Evolutionary conservation across 306 rosid genomes (phyloP).

Genomic region (Castanea sativa): DNA sequence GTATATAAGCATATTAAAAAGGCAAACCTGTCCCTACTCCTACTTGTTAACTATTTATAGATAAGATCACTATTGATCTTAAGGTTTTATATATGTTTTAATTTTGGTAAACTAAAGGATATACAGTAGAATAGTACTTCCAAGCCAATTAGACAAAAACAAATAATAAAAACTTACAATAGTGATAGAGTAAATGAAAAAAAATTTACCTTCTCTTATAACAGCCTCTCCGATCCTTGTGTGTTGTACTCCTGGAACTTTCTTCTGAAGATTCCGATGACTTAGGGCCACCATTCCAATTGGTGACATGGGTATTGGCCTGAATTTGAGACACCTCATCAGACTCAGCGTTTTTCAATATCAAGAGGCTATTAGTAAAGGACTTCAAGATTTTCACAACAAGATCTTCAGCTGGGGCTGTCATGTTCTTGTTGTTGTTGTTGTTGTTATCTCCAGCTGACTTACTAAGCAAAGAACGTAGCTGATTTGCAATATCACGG

Average conservation of each 20-base stretch:
- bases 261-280: conserved; percentile 45
- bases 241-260: conserved; percentile 30
- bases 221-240: conserved; percentile 45
- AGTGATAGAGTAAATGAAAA: too few relatives aligned
- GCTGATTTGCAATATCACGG: conserved; percentile 28
- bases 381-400: conserved; percentile 31
- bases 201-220: conserved; percentile 59
- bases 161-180: not conserved
- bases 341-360: conserved; percentile 21
- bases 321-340: conserved; percentile 9
- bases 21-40: too few relatives aligned
- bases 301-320: not conserved
- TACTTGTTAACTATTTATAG: too few relatives aligned
- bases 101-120: too few relatives aligned
- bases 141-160: not conserved
- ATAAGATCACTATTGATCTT: too few relatives aligned
- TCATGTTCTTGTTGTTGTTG: not conserved
- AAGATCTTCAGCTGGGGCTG: conserved; percentile 27
- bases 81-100: too few relatives aligned
- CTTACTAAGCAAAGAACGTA: conserved; percentile 16
- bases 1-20: too few relatives aligned
- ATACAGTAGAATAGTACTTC: too few relatives aligned
- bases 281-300: conserved; percentile 21
- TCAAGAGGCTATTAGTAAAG: conserved; percentile 35
- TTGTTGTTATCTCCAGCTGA: not conserved